Conservation (phyloP, 768 basidiomycete genomes). For the Pseudohyphozyma bogoriensis region DNA sequence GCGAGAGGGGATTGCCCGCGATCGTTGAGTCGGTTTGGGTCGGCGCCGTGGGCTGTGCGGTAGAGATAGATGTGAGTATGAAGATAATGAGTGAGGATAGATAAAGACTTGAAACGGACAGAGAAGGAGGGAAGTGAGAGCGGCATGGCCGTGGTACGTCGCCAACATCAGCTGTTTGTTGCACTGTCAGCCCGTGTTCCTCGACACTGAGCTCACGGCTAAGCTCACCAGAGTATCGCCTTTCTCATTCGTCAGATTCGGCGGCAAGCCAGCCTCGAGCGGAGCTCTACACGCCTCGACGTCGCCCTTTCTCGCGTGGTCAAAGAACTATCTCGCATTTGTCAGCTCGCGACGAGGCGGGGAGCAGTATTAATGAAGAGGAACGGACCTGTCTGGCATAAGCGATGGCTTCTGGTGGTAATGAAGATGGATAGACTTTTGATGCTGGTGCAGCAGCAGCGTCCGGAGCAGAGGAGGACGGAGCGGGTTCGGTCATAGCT, state of each 20-base stretch:
- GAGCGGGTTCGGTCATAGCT: too few relatives aligned
- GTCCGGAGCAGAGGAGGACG: too few relatives aligned
- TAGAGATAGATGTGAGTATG: conserved; percentile 41
- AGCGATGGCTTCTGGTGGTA: conserved; percentile 14
- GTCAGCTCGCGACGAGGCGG: neutral
- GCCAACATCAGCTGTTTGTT: conserved; percentile 54
- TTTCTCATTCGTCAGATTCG: conserved; percentile 61
- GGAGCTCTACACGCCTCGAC: conserved; percentile 6
- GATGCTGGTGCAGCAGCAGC: neutral
- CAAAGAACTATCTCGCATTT: conserved; percentile 14
- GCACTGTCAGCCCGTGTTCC: neutral
- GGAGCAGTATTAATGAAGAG: neutral
- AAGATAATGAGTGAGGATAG: too few relatives aligned
- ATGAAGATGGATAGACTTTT: neutral
- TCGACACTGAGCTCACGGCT: conserved; percentile 47
- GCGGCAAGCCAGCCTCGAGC: conserved; percentile 47
- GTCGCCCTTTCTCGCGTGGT: conserved; percentile 2
- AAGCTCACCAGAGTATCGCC: conserved; percentile 75
- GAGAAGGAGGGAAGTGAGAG: conserved; percentile 50
- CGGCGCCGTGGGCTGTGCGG: neutral
- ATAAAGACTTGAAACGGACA: too few relatives aligned
- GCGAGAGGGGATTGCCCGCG: conserved; percentile 62
- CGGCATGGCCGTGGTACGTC: conserved; percentile 57
- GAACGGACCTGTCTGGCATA: conserved; percentile 14
- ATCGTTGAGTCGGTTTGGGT: conserved; percentile 58